Conservation (phyloP, 2,329 filamentous ascomycete genomes). For the Salinomyces thailandicus region DNA sequence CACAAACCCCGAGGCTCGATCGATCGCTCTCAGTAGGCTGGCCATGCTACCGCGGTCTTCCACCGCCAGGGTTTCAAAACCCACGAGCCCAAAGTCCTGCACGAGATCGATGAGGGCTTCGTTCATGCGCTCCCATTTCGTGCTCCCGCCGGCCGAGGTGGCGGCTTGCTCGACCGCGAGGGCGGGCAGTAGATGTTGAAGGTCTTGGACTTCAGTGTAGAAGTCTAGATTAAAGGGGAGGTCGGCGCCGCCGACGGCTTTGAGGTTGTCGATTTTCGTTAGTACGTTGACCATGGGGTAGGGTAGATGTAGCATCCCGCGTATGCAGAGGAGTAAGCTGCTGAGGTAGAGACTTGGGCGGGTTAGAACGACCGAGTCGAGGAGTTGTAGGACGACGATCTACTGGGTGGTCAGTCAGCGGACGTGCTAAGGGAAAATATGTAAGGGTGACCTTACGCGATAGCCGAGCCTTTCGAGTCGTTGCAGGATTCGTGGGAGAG, state of each 20-base stretch:
- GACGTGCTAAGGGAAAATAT: too few relatives aligned
- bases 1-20: slow-evolving; percentile 83
- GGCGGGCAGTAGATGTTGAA: slow-evolving; percentile 70
- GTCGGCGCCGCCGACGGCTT: slow-evolving; percentile 58
- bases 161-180: slow-evolving; percentile 66
- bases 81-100: slow-evolving; percentile 79
- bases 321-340: slow-evolving; percentile 80
- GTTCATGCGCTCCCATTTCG: slow-evolving; percentile 75
- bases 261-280: slow-evolving; percentile 93
- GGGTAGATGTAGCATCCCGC: slow-evolving; percentile 97
- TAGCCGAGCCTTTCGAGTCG: slow-evolving; percentile 84
- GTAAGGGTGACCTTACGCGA: too few relatives aligned
- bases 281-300: slow-evolving; percentile 91
- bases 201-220: slow-evolving; percentile 94
- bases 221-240: slow-evolving; percentile 93
- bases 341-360: slow-evolving; percentile 92
- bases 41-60: slow-evolving; percentile 98
- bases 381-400: slow-evolving; percentile 87
- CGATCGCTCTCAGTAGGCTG: slow-evolving; percentile 76
- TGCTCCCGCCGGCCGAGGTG: slow-evolving; percentile 20
- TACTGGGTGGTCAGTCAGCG: slow-evolving; percentile 38
- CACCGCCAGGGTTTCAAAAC: slow-evolving; percentile 86
- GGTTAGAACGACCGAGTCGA: slow-evolving; percentile 87
- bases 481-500: slow-evolving; percentile 83
- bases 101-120: slow-evolving; percentile 77